Evolutionary conservation across 768 basidiomycete genomes (phyloP).

Genomic region (Pisolithus albus): DNA sequence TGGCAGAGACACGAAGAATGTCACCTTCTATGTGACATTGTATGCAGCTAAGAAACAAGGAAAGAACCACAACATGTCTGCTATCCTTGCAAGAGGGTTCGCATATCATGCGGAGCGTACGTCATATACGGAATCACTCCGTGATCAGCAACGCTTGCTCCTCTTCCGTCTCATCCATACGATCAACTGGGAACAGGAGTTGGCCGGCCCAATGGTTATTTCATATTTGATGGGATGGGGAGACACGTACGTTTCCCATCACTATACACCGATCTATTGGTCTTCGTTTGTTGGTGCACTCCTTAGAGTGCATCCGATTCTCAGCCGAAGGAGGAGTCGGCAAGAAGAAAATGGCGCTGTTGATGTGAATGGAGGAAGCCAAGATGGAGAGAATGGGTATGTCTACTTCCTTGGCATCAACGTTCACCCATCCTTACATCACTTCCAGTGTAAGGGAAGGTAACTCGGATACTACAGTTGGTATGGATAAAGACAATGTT

Average conservation of each 20-base stretch:
- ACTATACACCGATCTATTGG: constrained; percentile 33
- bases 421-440: too few relatives aligned
- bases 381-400: too few relatives aligned
- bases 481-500: too few relatives aligned
- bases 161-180: neutral
- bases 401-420: too few relatives aligned
- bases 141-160: neutral
- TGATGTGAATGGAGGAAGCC: too few relatives aligned
- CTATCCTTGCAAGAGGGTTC: constrained; percentile 29
- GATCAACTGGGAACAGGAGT: constrained; percentile 25
- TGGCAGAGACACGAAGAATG: constrained; percentile 25
- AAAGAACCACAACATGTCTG: constrained; percentile 29
- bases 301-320: neutral
- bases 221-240: constrained; percentile 39
- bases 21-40: constrained; percentile 32
- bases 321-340: too few relatives aligned
- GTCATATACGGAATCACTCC: neutral
- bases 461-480: too few relatives aligned
- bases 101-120: constrained; percentile 21
- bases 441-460: too few relatives aligned
- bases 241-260: constrained; percentile 31
- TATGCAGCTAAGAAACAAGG: constrained; percentile 39
- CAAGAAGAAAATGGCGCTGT: too few relatives aligned
- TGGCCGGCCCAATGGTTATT: constrained; percentile 30
- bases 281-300: neutral